Evolutionary conservation across 768 basidiomycete genomes (phyloP).

Genomic region (Lentinula raphanica): DNA sequence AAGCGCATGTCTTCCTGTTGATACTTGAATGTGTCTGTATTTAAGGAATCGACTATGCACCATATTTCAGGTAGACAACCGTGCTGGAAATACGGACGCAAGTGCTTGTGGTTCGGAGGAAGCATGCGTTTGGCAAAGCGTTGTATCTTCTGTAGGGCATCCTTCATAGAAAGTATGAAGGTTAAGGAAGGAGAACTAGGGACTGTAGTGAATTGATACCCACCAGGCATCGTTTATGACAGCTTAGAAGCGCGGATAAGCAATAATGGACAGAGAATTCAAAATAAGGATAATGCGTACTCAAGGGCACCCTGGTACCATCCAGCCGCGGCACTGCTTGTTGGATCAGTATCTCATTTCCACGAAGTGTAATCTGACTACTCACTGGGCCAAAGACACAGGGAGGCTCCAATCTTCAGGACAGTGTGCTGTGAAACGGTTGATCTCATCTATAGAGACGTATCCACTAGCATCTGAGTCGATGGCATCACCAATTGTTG

Average conservation of each 20-base stretch:
- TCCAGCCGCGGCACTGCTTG: slow-evolving; percentile 21
- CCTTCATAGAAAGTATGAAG: neutral
- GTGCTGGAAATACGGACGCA: slow-evolving; percentile 11
- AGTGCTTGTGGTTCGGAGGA: slow-evolving; percentile 1
- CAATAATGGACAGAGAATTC: neutral
- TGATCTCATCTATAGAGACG: slow-evolving; percentile 19
- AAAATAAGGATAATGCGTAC: slow-evolving; percentile 9
- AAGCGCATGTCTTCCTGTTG: slow-evolving; percentile 8
- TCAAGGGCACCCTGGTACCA: slow-evolving; percentile 22
- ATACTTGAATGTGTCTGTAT: slow-evolving; percentile 12
- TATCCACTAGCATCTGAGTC: slow-evolving; percentile 21
- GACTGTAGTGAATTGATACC: neutral
- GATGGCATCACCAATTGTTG: slow-evolving; percentile 20
- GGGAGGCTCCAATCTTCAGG: slow-evolving; percentile 18
- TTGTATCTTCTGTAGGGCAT: slow-evolving; percentile 1
- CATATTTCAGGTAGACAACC: slow-evolving; percentile 11
- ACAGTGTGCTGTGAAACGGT: slow-evolving; percentile 17
- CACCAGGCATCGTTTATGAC: slow-evolving; percentile 12
- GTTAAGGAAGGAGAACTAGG: no score
- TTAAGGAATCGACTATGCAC: slow-evolving; percentile 12
- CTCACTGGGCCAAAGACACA: slow-evolving; percentile 16
- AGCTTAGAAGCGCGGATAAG: neutral
- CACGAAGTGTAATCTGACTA: slow-evolving; percentile 7
- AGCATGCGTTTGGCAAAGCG: neutral
- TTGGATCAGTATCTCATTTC: neutral